phyloP scores from a whole-genome alignment of 441 rosid genomes.

The Populus hybrid region DNA sequence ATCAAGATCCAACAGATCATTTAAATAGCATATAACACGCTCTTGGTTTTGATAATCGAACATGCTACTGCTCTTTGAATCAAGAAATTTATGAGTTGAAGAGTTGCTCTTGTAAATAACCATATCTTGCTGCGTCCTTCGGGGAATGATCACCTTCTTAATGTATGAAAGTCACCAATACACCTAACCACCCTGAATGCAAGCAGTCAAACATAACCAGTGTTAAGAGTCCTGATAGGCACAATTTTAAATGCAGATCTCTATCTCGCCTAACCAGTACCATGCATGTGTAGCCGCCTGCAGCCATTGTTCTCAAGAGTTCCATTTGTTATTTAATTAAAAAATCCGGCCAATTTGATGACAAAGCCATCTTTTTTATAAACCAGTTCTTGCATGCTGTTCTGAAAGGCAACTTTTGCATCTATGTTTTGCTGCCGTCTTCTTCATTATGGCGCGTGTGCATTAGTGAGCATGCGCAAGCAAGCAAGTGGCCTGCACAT shows the following conservation, averaged over 20 bases:
- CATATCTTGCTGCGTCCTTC: neutral
- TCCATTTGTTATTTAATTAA: neutral
- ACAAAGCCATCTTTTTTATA: neutral
- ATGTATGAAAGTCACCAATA: neutral
- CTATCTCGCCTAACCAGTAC: neutral
- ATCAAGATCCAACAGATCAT: neutral
- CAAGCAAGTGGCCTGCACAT: neutral
- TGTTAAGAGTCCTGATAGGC: neutral
- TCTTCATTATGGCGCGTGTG: neutral
- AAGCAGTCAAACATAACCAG: neutral
- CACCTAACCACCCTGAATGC: neutral
- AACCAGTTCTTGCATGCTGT: neutral
- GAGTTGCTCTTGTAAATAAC: conserved; percentile 15
- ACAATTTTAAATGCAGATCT: neutral
- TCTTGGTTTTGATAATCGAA: neutral
- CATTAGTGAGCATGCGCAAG: no score
- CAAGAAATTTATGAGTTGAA: neutral
- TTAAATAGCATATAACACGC: neutral
- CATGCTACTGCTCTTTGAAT: neutral
- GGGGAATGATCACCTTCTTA: neutral
- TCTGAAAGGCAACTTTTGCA: neutral
- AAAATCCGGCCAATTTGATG: neutral
- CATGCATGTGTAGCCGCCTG: neutral
- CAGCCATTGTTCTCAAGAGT: neutral
- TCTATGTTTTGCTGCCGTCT: neutral